These are phyloP conservation scores for Lizonia empirigonia DNA, from an alignment of 2,329 filamentous ascomycete species.

Conservation along the genomic window DNA sequence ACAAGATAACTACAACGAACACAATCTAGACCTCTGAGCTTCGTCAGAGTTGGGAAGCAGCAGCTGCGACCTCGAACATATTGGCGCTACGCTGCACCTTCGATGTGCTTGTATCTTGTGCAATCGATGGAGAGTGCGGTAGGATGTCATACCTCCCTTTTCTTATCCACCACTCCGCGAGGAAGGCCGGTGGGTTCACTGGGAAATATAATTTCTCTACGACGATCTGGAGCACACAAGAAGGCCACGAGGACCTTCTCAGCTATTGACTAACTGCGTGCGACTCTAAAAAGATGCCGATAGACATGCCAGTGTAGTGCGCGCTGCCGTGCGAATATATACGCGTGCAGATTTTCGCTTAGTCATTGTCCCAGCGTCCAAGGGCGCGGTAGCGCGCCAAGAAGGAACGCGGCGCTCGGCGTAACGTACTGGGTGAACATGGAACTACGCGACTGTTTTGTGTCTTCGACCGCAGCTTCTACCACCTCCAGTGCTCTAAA, in stretches of 20 bases:
- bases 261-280: too few species aligned
- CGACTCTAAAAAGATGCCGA: conserved; percentile 99
- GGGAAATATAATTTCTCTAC: conserved; percentile 74
- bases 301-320: too few species aligned
- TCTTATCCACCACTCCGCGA: conserved; percentile 51
- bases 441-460: conserved; percentile 35
- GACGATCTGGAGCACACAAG: conserved; percentile 98
- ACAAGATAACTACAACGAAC: too few species aligned
- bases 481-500: background rate
- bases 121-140: background rate
- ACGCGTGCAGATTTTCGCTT: conserved; percentile 31
- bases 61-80: too few species aligned
- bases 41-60: too few species aligned
- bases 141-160: conserved; percentile 50
- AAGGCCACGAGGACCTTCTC: too few species aligned
- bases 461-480: conserved; percentile 5
- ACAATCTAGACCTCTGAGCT: too few species aligned
- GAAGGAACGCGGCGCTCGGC: conserved; percentile 20
- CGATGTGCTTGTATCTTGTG: background rate
- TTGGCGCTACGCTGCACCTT: too few species aligned
- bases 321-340: too few species aligned
- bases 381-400: conserved; percentile 29
- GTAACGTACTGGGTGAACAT: conserved; percentile 4
- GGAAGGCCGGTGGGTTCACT: conserved; percentile 59
- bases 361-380: too few species aligned